These are phyloP conservation scores for Solanum clarkiae DNA, from an alignment of 257 asterid genomes.

Conservation along the genomic window DNA sequence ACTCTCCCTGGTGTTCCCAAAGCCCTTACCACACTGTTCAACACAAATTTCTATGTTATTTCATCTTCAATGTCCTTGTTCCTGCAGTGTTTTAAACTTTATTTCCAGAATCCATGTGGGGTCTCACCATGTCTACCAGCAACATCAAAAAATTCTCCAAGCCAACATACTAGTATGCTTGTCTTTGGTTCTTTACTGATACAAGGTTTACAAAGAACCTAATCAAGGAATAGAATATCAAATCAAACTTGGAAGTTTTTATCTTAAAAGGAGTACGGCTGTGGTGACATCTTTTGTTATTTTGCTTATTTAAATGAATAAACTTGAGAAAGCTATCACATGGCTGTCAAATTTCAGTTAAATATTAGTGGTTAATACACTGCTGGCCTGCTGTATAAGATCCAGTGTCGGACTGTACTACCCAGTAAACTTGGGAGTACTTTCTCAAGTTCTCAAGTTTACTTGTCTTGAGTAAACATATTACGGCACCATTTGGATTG, in stretches of 20 bases:
- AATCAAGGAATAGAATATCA: neutral
- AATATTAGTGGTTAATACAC: neutral
- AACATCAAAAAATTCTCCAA: neutral
- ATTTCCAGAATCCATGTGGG: neutral
- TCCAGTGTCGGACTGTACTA: neutral
- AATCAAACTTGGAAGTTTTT: neutral
- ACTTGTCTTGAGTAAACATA: neutral
- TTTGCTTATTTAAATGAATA: neutral
- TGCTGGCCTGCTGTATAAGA: neutral
- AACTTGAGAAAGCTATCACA: neutral
- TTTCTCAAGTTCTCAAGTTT: neutral
- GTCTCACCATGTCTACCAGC: neutral
- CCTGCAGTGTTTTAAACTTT: neutral
- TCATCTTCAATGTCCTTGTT: neutral
- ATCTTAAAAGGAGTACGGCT: neutral
- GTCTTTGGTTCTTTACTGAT: neutral
- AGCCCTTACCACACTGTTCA: neutral
- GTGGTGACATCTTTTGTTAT: neutral
- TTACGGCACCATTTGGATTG: neutral
- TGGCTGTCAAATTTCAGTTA: neutral
- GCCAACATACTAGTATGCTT: neutral
- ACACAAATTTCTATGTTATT: neutral
- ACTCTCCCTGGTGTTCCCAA: neutral
- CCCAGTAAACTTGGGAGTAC: neutral
- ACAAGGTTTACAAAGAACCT: neutral